These are phyloP conservation scores for Hypoxylon lienhwacheense DNA, from an alignment of 495 filamentous ascomycete genomes.

Conservation along the genomic window DNA sequence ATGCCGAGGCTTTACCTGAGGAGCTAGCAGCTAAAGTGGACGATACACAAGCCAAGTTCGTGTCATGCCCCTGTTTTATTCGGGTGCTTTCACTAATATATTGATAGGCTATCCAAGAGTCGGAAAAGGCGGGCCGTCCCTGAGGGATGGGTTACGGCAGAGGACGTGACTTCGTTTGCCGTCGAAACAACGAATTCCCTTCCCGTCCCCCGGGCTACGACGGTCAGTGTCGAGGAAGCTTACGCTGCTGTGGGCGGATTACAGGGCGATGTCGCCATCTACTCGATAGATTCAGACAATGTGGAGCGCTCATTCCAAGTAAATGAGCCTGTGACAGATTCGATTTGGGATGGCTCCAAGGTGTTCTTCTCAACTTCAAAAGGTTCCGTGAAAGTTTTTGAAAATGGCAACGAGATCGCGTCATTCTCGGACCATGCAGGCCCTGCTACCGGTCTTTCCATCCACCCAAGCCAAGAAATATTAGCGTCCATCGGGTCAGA, in stretches of 20 bases:
- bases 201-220: constrained; percentile 60
- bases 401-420: constrained; percentile 64
- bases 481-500: constrained; percentile 86
- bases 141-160: constrained; percentile 77
- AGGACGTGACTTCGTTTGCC: constrained; percentile 69
- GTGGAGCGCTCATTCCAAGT: constrained; percentile 67
- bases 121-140: constrained; percentile 87
- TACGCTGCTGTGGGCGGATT: constrained; percentile 78
- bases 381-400: constrained; percentile 78
- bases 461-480: constrained; percentile 84
- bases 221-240: constrained; percentile 70
- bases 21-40: constrained; percentile 73
- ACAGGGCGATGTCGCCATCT: constrained; percentile 76
- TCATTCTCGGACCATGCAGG: constrained; percentile 79
- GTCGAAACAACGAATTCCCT: constrained; percentile 64
- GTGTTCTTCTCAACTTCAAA: constrained; percentile 70
- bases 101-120: constrained; percentile 71
- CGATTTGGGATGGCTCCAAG: constrained; percentile 73
- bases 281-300: constrained; percentile 71
- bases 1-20: constrained; percentile 71
- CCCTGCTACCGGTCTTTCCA: constrained; percentile 69
- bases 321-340: constrained; percentile 72
- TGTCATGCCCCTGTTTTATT: constrained; percentile 11
- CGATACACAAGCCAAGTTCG: constrained; percentile 74
- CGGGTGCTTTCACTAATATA: constrained; percentile 8